Evolutionary conservation across 1,284 basidiomycete species (phyloP), one percentile per base, ranked within the genome.

Genomic region (Apiotrichum sp.): DNA sequence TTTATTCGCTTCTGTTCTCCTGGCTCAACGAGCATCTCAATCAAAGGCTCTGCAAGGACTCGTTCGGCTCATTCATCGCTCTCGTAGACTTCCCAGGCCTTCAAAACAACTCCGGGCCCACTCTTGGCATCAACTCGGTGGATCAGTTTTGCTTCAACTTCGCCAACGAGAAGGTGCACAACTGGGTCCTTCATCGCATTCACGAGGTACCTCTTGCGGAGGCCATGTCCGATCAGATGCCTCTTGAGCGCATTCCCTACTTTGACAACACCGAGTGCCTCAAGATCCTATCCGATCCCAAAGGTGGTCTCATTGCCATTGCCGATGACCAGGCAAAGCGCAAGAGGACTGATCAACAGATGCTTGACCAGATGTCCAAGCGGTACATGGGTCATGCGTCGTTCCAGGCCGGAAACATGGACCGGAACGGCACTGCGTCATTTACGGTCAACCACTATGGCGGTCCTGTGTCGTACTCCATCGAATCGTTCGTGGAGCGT

Each of bases 11-110:
- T 2, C 82, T 98, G 14, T 98, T 98, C 70, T 86, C 90, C 1
- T 98, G 93, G 96, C 78, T 98, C 64, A 96, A 93, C 71, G 95
- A 98, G 73, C 84, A 91, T 70, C 86, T 98, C 78, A 98, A 98
- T 74, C 86, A 95, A 67, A 88, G 88, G 53, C 83, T 98, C 31
- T 95, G 90, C 79, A 84, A 85, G 41, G 91, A 96, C 47, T 89
- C 93, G 68, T 96, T 92, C 65, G 79, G 83, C 11, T 89, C 89
- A 1, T 98, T 95, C 77, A 87, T 98, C 65, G 89, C 91, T n/a
- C 80, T 98, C 41, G 86, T 98, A 70, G 93, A 98, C 72, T 83
- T 98, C 1, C 93, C 96, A 2, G 93, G 95, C n/a, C 84, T 86
- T 13, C 89, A 93, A 72, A 91, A 93, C 75, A 83, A 90, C 74